These are phyloP conservation scores for Solidago caesia DNA, from an alignment of 129 eudicot genomes.

Conservation along the genomic window DNA sequence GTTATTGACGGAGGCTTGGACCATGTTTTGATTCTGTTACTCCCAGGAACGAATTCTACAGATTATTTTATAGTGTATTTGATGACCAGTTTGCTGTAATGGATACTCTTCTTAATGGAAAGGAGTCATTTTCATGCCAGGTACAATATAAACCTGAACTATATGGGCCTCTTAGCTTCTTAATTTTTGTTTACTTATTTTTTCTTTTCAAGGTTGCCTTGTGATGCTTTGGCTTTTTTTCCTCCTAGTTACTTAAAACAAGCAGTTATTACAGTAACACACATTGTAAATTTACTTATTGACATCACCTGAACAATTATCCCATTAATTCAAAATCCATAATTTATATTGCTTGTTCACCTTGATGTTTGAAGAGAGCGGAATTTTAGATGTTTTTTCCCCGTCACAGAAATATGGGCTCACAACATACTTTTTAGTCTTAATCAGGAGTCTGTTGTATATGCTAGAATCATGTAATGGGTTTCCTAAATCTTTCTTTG, in stretches of 20 bases:
- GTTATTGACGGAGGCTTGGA: background rate
- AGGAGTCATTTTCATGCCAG: constrained; percentile 88
- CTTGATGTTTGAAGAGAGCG: background rate
- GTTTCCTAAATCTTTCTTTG: background rate
- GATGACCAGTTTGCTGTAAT: constrained; percentile 77
- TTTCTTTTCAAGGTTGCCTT: background rate
- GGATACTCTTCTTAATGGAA: constrained; percentile 78
- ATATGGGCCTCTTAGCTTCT: constrained; percentile 5
- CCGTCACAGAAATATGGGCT: background rate
- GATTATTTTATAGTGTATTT: constrained; percentile 67
- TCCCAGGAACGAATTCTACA: constrained; percentile 76
- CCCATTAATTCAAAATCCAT: background rate
- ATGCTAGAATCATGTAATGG: background rate
- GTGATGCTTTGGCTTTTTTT: background rate
- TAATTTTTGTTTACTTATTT: constrained; percentile 5
- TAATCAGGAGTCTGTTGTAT: background rate
- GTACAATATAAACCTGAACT: constrained; percentile 26
- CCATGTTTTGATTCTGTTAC: constrained; percentile 11
- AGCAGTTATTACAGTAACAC: background rate
- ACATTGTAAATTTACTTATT: background rate
- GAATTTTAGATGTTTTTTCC: background rate
- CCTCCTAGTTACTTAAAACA: background rate
- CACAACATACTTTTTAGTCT: background rate
- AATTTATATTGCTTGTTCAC: background rate
- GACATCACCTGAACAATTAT: background rate